phyloP scores from a whole-genome alignment of 352 stramenopile genomes.

The Globisporangium recalcitrans region DNA sequence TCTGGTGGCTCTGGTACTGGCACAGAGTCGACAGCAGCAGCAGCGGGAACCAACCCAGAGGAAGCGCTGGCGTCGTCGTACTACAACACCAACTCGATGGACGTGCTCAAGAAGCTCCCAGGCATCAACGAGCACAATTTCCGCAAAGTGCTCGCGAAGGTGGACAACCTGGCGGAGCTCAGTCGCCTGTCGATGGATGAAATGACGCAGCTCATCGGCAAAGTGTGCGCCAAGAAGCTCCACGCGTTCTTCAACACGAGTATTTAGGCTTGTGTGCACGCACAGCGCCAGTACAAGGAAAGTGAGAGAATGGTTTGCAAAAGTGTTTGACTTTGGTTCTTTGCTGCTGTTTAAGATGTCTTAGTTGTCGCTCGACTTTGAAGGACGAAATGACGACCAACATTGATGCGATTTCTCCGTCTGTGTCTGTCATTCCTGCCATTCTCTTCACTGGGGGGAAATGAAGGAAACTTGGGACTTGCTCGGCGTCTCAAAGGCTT shows the following conservation, averaged over 20 bases:
- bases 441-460: not conserved
- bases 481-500: too few relatives aligned
- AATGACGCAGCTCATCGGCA: slow-evolving; percentile 64
- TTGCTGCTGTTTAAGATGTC: not conserved
- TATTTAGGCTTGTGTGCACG: slow-evolving; percentile 22
- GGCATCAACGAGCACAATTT: slow-evolving; percentile 95
- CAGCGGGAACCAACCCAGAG: slow-evolving; percentile 48
- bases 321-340: slow-evolving; percentile 7
- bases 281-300: too few relatives aligned
- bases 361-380: not conserved
- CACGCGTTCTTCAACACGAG: slow-evolving; percentile 75
- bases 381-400: not conserved
- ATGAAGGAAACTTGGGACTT: not conserved
- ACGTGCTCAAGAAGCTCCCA: slow-evolving; percentile 94
- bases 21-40: slow-evolving; percentile 34
- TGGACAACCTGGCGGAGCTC: slow-evolving; percentile 75
- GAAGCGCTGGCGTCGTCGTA: slow-evolving; percentile 52
- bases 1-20: slow-evolving; percentile 12
- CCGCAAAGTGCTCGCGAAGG: slow-evolving; percentile 60
- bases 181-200: slow-evolving; percentile 57
- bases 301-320: slow-evolving; percentile 4
- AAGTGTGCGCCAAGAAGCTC: slow-evolving; percentile 71
- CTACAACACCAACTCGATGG: slow-evolving; percentile 90
- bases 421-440: slow-evolving; percentile 1
- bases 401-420: slow-evolving; percentile 14